These are phyloP conservation scores for Sequoiadendron giganteum DNA, from an alignment of 75 land plant genomes.

Conservation along the genomic window DNA sequence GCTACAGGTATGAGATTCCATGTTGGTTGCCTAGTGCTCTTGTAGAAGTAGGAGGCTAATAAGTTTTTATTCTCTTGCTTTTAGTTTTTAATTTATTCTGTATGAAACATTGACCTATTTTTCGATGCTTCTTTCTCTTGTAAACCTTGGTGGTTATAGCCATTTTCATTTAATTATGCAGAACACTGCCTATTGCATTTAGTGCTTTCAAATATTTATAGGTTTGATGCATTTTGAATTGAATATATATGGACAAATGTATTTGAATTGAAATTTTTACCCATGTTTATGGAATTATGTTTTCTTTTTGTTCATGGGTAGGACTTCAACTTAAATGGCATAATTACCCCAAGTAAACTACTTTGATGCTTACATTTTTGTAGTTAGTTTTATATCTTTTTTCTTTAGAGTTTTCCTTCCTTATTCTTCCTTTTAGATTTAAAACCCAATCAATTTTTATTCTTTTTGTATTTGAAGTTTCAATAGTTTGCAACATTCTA, in stretches of 20 bases:
- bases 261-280: conserved; percentile 3
- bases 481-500: not conserved
- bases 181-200: too few relatives aligned
- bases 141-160: too few relatives aligned
- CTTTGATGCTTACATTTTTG: not conserved
- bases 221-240: too few relatives aligned
- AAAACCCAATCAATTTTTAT: not conserved
- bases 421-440: not conserved
- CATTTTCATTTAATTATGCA: too few relatives aligned
- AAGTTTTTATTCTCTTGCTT: too few relatives aligned
- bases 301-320: conserved; percentile 21
- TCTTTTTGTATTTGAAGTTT: not conserved
- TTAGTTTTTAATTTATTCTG: too few relatives aligned
- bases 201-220: too few relatives aligned
- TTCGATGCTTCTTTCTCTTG: too few relatives aligned
- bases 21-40: not conserved
- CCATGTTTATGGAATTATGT: not conserved
- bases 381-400: not conserved
- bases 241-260: too few relatives aligned
- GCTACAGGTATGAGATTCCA: not conserved
- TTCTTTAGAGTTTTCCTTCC: not conserved
- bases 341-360: conserved; percentile 91
- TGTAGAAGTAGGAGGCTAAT: not conserved
- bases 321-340: conserved; percentile 96
- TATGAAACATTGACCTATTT: too few relatives aligned